phyloP scores from a whole-genome alignment of 176 grass and related monocot genomes.

The Juncus effusus region DNA sequence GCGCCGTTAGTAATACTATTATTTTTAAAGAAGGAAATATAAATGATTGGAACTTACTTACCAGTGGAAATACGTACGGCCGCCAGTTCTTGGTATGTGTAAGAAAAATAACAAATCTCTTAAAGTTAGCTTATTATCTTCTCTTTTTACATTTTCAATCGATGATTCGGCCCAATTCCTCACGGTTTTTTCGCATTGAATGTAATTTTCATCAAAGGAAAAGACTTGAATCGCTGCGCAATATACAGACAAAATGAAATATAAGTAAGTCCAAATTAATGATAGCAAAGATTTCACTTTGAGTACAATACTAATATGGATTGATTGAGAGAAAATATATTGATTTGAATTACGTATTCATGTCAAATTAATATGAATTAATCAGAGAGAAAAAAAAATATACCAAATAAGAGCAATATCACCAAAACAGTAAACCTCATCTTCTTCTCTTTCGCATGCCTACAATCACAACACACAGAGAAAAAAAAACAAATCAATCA shows the following conservation, averaged over 20 bases:
- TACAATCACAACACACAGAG: not conserved
- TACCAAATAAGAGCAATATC: slow-evolving; percentile 21
- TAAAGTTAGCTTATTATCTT: slow-evolving; percentile 50
- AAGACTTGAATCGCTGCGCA: slow-evolving; percentile 10
- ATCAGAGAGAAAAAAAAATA: not conserved
- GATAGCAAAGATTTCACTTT: not conserved
- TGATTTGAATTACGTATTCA: not conserved
- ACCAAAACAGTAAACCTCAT: not conserved
- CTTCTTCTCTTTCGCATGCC: slow-evolving; percentile 16
- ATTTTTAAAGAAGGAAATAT: not conserved
- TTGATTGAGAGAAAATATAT: not conserved
- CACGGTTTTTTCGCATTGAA: slow-evolving; percentile 56
- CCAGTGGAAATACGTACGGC: slow-evolving; percentile 91
- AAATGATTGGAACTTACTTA: slow-evolving; percentile 18
- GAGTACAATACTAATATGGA: not conserved
- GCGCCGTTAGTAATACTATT: not conserved
- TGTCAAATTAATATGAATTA: not conserved
- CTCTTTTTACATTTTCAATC: slow-evolving; percentile 25
- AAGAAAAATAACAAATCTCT: slow-evolving; percentile 95
- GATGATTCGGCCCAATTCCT: slow-evolving; percentile 55
- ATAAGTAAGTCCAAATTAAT: slow-evolving; percentile 9
- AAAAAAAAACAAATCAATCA: too few relatives aligned
- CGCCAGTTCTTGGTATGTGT: slow-evolving; percentile 88
- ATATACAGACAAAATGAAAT: slow-evolving; percentile 1
- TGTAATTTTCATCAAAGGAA: slow-evolving; percentile 34